phyloP scores from a whole-genome alignment of 192 early-diverging fungal genomes.

The Coemansia sp. region DNA sequence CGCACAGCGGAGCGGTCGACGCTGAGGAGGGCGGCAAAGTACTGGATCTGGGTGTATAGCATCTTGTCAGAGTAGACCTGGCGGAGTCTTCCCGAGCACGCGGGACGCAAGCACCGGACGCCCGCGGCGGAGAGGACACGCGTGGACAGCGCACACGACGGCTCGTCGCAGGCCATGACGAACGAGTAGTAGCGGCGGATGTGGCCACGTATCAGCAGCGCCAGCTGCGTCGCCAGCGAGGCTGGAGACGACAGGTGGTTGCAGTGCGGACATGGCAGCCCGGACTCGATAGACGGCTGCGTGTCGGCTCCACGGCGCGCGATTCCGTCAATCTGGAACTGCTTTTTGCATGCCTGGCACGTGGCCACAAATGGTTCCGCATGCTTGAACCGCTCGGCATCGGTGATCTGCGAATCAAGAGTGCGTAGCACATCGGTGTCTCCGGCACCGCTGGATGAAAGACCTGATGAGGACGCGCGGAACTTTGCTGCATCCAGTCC shows the following conservation, averaged over 20 bases:
- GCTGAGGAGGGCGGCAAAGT: slow-evolving; percentile 62
- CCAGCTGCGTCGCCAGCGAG: slow-evolving; percentile 66
- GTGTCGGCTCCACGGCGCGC: slow-evolving; percentile 12
- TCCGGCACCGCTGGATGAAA: not conserved
- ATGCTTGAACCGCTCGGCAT: slow-evolving; percentile 64
- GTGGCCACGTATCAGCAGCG: slow-evolving; percentile 61
- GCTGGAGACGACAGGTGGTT: slow-evolving; percentile 33
- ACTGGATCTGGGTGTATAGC: slow-evolving; percentile 83
- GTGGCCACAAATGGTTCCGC: slow-evolving; percentile 57
- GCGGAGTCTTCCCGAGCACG: slow-evolving; percentile 67
- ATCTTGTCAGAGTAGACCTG: slow-evolving; percentile 71
- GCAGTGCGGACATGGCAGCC: slow-evolving; percentile 64
- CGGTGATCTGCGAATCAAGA: slow-evolving; percentile 74
- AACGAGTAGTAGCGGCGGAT: slow-evolving; percentile 77
- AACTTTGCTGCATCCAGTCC: slow-evolving; percentile 77
- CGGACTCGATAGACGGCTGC: slow-evolving; percentile 16
- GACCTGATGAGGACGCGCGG: slow-evolving; percentile 20
- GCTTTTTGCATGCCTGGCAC: slow-evolving; percentile 64
- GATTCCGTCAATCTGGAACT: slow-evolving; percentile 40
- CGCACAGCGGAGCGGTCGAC: slow-evolving; percentile 26
- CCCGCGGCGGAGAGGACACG: slow-evolving; percentile 71
- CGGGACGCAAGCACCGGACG: slow-evolving; percentile 62
- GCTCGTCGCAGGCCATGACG: slow-evolving; percentile 78
- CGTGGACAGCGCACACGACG: slow-evolving; percentile 65
- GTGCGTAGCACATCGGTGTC: slow-evolving; percentile 65